Percentiles rank a stretch among this genome's conserved stretches.
phyloP scores from a whole-genome alignment of 164 flowering plant genomes.

The Protea cynaroides region DNA sequence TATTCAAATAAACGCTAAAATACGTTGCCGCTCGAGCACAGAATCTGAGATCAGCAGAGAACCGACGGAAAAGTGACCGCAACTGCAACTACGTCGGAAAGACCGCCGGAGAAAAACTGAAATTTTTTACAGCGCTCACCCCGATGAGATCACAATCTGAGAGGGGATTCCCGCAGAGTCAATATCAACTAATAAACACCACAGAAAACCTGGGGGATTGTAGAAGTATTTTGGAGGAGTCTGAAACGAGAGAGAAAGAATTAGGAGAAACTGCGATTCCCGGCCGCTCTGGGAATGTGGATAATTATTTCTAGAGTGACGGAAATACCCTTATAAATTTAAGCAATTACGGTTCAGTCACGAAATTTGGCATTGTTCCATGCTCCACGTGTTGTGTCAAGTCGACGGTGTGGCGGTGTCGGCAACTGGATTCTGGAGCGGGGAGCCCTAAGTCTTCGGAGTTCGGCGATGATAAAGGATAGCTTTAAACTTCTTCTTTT shows the following conservation, averaged over 20 bases:
- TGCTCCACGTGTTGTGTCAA: no score
- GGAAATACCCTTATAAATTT: background rate
- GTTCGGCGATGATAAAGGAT: no score
- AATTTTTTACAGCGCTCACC: background rate
- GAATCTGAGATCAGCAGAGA: background rate
- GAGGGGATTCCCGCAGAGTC: background rate
- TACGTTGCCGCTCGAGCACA: background rate
- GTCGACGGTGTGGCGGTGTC: no score
- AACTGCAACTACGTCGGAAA: background rate
- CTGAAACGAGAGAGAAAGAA: background rate
- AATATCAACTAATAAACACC: background rate
- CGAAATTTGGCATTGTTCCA: no score
- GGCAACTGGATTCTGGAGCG: no score
- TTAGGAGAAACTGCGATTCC: background rate
- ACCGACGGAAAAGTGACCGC: background rate
- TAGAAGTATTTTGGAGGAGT: background rate
- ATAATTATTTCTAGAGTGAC: background rate
- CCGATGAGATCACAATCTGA: background rate
- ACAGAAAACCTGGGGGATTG: background rate
- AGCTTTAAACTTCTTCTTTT: no score
- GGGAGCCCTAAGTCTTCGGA: no score
- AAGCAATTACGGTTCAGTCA: background rate
- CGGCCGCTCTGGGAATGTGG: background rate
- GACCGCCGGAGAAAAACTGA: background rate
- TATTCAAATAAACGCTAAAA: background rate